Conservation (phyloP, 2,329 filamentous ascomycete species). For the Thyridium curvatum region DNA sequence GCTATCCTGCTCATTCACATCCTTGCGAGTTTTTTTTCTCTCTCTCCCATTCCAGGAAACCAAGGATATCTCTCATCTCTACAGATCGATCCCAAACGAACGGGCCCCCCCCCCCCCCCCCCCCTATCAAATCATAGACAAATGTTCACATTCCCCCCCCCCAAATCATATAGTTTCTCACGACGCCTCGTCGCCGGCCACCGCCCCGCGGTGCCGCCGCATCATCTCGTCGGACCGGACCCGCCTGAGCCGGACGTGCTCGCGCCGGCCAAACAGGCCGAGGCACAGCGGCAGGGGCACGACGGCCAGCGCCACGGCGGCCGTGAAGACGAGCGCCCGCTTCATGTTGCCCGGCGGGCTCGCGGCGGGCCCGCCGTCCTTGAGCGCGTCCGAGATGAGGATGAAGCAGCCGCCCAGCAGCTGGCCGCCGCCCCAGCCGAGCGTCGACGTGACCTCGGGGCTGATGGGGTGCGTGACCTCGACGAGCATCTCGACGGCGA, state of each 20-base stretch:
- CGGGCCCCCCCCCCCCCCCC: too few species aligned
- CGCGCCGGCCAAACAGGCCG: slow-evolving; percentile 59
- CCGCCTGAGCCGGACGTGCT: slow-evolving; percentile 44
- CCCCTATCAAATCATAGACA: too few species aligned
- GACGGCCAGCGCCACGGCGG: slow-evolving; percentile 58
- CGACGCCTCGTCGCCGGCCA: slow-evolving; percentile 5
- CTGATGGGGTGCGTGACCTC: slow-evolving; percentile 83
- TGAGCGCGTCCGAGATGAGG: slow-evolving; percentile 71
- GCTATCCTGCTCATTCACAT: too few species aligned
- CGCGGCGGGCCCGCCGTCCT: slow-evolving; percentile 42
- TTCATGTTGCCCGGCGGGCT: slow-evolving; percentile 67
- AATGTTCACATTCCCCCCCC: background rate
- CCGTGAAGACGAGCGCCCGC: slow-evolving; percentile 70
- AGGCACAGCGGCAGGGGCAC: slow-evolving; percentile 63
- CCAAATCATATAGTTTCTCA: background rate
- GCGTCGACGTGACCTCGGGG: slow-evolving; percentile 76
- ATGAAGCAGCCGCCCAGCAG: slow-evolving; percentile 81
- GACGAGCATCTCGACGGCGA: slow-evolving; percentile 79
- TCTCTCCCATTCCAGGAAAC: background rate
- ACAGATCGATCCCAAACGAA: background rate
- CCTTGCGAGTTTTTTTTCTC: background rate
- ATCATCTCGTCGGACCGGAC: slow-evolving; percentile 34
- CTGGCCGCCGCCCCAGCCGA: slow-evolving; percentile 85
- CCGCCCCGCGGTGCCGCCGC: slow-evolving; percentile 3
- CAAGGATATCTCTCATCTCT: background rate